Evolutionary conservation across 305 asterid genomes (phyloP).

Genomic region (Solanum hybrid): DNA sequence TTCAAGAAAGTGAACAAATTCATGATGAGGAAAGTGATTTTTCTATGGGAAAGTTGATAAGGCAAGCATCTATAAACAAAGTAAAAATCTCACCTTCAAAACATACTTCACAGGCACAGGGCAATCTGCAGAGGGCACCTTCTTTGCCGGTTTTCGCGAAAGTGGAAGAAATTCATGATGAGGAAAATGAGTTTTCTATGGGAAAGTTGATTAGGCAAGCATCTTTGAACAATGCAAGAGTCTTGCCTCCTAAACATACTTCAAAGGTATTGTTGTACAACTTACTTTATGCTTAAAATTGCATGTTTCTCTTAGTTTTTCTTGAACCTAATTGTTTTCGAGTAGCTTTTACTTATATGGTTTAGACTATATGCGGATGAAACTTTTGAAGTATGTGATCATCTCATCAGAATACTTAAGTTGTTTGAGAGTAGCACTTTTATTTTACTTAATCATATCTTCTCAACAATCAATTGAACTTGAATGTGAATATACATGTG

Average conservation of each 20-base stretch:
- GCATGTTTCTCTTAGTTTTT: background rate
- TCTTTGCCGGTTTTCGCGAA: constrained; percentile 14
- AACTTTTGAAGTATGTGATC: background rate
- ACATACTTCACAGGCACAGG: background rate
- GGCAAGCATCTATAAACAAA: constrained; percentile 47
- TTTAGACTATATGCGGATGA: background rate
- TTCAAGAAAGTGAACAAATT: constrained; percentile 9
- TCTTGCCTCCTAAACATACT: constrained; percentile 12
- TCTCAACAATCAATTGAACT: background rate
- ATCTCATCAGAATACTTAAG: background rate
- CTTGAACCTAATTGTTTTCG: background rate
- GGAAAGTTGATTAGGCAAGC: constrained; percentile 63
- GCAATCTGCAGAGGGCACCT: constrained; percentile 15
- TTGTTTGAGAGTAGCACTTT: background rate
- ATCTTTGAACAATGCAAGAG: constrained; percentile 28
- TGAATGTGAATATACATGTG: background rate
- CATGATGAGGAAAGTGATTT: constrained; percentile 51
- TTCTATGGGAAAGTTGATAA: constrained; percentile 50
- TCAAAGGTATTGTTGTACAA: constrained; percentile 27
- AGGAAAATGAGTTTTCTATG: constrained; percentile 53
- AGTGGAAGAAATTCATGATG: constrained; percentile 24
- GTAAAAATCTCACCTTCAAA: background rate
- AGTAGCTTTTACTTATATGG: background rate
- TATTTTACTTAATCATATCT: background rate
- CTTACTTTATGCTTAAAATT: background rate